phyloP scores from a whole-genome alignment of 2,329 filamentous ascomycete genomes.

The Fonsecaea pugnacius region DNA sequence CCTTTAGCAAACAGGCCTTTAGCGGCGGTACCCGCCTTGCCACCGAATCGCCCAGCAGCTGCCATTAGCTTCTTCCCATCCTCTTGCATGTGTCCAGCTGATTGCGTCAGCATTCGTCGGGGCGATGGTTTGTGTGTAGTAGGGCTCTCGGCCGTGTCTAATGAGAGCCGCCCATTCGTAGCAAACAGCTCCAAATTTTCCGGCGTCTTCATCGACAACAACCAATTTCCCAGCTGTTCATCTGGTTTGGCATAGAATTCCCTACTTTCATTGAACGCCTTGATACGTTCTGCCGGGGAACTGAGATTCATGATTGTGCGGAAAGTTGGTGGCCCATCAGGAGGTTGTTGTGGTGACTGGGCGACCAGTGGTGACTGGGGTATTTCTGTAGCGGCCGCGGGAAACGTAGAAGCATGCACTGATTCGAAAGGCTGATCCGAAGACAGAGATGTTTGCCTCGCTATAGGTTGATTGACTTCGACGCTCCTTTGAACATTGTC shows the following conservation, averaged over 20 bases:
- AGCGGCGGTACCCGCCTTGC: constrained; percentile 75
- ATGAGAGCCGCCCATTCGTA: constrained; percentile 40
- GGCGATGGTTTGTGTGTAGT: constrained; percentile 25
- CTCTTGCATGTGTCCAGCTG: constrained; percentile 65
- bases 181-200: constrained; percentile 56
- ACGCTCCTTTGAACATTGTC: background rate
- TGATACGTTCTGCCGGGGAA: constrained; percentile 69
- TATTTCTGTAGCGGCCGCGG: background rate
- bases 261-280: constrained; percentile 73
- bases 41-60: constrained; percentile 72
- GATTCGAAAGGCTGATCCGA: background rate
- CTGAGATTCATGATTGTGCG: constrained; percentile 76
- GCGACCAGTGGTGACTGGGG: background rate
- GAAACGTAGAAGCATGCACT: background rate
- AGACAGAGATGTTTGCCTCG: background rate
- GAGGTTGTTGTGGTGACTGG: constrained; percentile 7
- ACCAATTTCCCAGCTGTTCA: constrained; percentile 71
- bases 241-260: constrained; percentile 72
- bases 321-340: constrained; percentile 56
- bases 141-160: constrained; percentile 18
- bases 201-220: constrained; percentile 52
- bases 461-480: constrained; percentile 1
- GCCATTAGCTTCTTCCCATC: constrained; percentile 90
- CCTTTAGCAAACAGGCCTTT: constrained; percentile 92
- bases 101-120: constrained; percentile 30